Evolutionary conservation across 2,329 filamentous ascomycete species (phyloP).

Genomic region (Aspergillus alliaceus): DNA sequence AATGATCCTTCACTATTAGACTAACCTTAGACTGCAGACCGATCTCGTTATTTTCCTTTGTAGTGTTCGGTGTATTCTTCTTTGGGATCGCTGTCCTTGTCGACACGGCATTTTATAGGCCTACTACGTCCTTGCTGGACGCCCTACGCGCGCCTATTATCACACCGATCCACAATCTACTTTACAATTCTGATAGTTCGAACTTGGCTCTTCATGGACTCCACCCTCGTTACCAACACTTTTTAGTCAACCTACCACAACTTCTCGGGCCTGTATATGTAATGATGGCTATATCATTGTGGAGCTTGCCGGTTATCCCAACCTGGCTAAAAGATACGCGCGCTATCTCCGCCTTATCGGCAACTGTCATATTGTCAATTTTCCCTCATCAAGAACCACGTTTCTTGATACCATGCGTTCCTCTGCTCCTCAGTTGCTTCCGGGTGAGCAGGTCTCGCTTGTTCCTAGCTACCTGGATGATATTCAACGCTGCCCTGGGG

Average conservation of each 20-base stretch:
- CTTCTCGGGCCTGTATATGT: slow-evolving; percentile 69
- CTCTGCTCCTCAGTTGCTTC: slow-evolving; percentile 52
- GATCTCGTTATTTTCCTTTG: slow-evolving; percentile 61
- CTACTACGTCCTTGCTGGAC: slow-evolving; percentile 35
- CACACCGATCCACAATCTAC: slow-evolving; percentile 74
- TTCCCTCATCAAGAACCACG: slow-evolving; percentile 55
- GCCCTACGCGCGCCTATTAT: slow-evolving; percentile 61
- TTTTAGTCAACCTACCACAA: slow-evolving; percentile 69
- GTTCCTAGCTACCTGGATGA: slow-evolving; percentile 47
- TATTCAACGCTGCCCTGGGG: slow-evolving; percentile 51
- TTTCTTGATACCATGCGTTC: slow-evolving; percentile 53
- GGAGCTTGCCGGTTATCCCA: slow-evolving; percentile 39
- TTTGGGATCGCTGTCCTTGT: slow-evolving; percentile 71
- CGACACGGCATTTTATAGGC: slow-evolving; percentile 80
- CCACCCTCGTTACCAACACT: slow-evolving; percentile 76
- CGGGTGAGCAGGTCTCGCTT: slow-evolving; percentile 40
- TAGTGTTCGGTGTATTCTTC: slow-evolving; percentile 66
- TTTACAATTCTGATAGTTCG: slow-evolving; percentile 68
- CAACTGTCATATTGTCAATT: slow-evolving; percentile 44
- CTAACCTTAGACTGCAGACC: slow-evolving; percentile 44
- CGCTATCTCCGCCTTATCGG: slow-evolving; percentile 45
- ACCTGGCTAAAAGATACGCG: slow-evolving; percentile 40
- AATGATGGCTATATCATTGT: slow-evolving; percentile 51
- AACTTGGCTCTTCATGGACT: slow-evolving; percentile 76
- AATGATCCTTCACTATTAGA: background rate